These are phyloP conservation scores for Bertia moriformis DNA, from an alignment of 2,329 filamentous ascomycete species.

Conservation along the genomic window DNA sequence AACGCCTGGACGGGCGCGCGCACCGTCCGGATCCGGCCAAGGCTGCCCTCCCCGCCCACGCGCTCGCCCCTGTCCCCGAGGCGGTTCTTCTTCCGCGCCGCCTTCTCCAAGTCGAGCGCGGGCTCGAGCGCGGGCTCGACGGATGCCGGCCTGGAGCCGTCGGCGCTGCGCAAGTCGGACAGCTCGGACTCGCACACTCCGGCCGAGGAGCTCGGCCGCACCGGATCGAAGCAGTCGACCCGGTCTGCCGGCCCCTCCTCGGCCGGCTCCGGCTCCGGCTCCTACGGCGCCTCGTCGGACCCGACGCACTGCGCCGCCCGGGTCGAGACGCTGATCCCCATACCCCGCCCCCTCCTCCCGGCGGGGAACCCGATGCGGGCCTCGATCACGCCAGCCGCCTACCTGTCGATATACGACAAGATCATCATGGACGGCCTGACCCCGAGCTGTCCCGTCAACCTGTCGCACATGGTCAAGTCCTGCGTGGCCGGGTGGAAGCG, in stretches of 20 bases:
- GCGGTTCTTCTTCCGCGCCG: conserved; percentile 32
- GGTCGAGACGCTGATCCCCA: conserved; percentile 51
- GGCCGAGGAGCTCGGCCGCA: conserved; percentile 5
- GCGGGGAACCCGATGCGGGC: conserved; percentile 61
- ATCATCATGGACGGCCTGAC: conserved; percentile 68
- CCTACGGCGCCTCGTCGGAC: conserved; percentile 11
- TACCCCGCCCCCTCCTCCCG: conserved; percentile 61
- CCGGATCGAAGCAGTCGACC: conserved; percentile 9
- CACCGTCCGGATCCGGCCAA: conserved; percentile 35
- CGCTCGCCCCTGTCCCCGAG: conserved; percentile 21
- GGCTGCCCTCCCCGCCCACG: conserved; percentile 22
- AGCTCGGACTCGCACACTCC: conserved; percentile 9
- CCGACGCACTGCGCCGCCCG: too few species aligned
- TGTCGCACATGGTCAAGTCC: conserved; percentile 64
- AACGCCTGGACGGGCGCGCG: conserved; percentile 77
- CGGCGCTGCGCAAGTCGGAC: conserved; percentile 12
- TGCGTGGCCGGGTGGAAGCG: conserved; percentile 86
- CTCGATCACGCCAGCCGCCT: conserved; percentile 59
- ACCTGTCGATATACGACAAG: conserved; percentile 78
- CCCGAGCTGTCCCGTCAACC: conserved; percentile 76
- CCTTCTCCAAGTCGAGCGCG: conserved; percentile 25
- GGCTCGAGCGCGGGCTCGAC: conserved; percentile 12
- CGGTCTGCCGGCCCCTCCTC: too few species aligned
- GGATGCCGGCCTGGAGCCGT: conserved; percentile 5
- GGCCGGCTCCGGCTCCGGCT: conserved; percentile 22